Conservation (phyloP, 305 asterid species). For the Fraxinus paxiana region DNA sequence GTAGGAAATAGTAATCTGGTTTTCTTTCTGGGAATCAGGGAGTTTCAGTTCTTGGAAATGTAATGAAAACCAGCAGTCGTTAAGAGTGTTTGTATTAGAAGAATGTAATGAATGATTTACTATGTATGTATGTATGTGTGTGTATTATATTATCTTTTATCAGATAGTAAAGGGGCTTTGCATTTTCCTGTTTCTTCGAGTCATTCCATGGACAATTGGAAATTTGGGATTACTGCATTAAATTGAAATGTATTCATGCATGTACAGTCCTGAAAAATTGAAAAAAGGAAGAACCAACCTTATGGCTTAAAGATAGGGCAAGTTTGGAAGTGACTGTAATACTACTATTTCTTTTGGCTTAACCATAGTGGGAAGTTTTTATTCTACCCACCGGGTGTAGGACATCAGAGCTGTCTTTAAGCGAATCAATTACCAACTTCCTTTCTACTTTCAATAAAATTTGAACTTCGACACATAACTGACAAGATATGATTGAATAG, state of each 20-base stretch:
- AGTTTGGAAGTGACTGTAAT: too few relatives aligned
- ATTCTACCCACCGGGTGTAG: too few relatives aligned
- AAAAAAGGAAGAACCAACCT: not conserved
- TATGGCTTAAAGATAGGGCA: too few relatives aligned
- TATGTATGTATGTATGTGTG: not conserved
- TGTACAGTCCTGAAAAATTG: not conserved
- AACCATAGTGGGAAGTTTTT: too few relatives aligned
- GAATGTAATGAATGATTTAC: not conserved
- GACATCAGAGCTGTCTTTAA: too few relatives aligned
- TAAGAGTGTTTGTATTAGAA: too few relatives aligned
- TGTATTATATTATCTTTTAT: not conserved
- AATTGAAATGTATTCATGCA: not conserved
- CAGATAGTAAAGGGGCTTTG: not conserved
- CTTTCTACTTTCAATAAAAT: not conserved
- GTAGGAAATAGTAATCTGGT: too few relatives aligned
- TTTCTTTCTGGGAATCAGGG: too few relatives aligned
- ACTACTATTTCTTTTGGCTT: too few relatives aligned
- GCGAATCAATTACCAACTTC: not conserved
- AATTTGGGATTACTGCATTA: not conserved
- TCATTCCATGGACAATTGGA: not conserved
- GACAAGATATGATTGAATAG: not conserved
- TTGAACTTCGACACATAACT: not conserved
- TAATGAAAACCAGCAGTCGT: too few relatives aligned
- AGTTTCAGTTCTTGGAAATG: too few relatives aligned
- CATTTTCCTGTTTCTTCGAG: not conserved